phyloP scores from a whole-genome alignment of 78 protist genomes.

The Dictyostelium citrinum region DNA sequence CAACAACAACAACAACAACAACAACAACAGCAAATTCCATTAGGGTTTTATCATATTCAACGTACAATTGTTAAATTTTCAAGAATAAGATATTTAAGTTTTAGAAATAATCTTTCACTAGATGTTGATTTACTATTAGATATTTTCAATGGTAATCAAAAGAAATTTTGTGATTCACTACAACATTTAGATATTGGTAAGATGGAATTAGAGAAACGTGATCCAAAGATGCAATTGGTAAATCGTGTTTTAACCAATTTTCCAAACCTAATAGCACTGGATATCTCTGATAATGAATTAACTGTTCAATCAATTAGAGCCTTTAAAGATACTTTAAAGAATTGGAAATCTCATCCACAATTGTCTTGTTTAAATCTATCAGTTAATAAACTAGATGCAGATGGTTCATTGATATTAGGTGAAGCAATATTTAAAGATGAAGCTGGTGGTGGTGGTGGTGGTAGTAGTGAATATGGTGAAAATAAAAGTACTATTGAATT shows the following conservation, averaged over 20 bases:
- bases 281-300: conserved; percentile 2
- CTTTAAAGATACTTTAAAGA: not conserved
- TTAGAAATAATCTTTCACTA: not conserved
- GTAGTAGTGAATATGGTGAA: too few species aligned
- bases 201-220: not conserved
- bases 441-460: not conserved
- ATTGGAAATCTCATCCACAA: not conserved
- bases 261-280: not conserved
- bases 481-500: not conserved
- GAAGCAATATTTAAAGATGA: not conserved
- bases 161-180: not conserved
- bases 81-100: not conserved
- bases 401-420: not conserved
- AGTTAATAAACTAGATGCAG: not conserved
- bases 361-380: not conserved
- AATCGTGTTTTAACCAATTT: not conserved
- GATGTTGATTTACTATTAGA: not conserved
- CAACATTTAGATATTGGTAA: conserved; percentile 2
- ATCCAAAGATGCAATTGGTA: not conserved
- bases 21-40: not conserved
- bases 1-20: not conserved
- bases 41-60: not conserved
- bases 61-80: not conserved
- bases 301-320: not conserved
- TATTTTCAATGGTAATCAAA: not conserved